Base-by-base conservation (phyloP, 2,329 filamentous ascomycete species). In the Pseudogymnoascus sp. region DNA sequence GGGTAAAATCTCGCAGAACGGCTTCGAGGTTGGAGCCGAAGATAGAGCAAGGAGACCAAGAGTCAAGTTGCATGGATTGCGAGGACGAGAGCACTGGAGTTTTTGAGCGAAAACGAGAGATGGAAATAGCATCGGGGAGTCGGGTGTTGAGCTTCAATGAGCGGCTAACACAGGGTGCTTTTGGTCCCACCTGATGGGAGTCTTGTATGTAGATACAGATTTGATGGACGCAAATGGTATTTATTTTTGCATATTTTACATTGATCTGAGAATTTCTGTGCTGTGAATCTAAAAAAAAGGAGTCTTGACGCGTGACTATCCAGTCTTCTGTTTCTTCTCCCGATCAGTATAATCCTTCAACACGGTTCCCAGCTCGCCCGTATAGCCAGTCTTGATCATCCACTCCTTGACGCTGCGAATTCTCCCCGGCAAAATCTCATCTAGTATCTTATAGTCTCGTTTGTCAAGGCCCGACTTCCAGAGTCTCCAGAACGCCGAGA, bases 371-470 rank as follows among this genome's bases (percentile, higher is more conserved):
- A 36, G 25, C 59, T 64, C 41, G n/a, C 66, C 66, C 29, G 58
- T 62, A 63, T 64, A 66, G 7, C 44, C 33, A 33, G 61, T 60
- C 62, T 62, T 62, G 13, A 36, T 35, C 61, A 67, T 65, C 65
- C 65, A 67, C 29, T 65, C 59, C 58, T 61, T 64, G 4, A 64
- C 25, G 29, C 44, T 66, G 39, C 55, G 66, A 35, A 67, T 42
- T 25, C 66, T 62, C 4, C 17, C 42, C 0, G 66, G 66, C 42
- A 66, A 58, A 48, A 69, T 67, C 21, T 62, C 61, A 61, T 69
- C 67, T 60, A 69, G 35, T 9, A 67, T 5, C 27, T 48, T 61
- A 41, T 64, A 61, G 61, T 67, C 59, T 51, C 66, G 42, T 7
- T 31, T 13, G 7, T 33, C 29, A 33, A 55, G 48, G n/a, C 27